These are phyloP conservation scores for Nasturtium officinale DNA, from an alignment of 345 rosid genomes.

Conservation along the genomic window DNA sequence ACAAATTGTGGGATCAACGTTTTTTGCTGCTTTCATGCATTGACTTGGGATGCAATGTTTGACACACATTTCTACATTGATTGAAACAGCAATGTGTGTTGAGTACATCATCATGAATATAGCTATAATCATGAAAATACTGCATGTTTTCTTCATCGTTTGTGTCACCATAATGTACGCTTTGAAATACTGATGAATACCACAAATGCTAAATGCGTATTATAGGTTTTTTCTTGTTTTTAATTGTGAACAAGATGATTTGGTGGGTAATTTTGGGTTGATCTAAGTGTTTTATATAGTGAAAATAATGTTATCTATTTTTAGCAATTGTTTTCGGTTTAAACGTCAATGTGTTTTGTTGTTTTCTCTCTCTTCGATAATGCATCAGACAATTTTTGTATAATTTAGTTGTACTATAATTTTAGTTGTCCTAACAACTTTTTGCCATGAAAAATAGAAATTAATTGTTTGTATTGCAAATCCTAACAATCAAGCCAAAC, in stretches of 20 bases:
- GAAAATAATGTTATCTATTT: not conserved
- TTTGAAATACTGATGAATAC: not conserved
- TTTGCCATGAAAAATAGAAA: too few relatives aligned
- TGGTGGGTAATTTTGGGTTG: conserved; percentile 4
- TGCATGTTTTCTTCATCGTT: not conserved
- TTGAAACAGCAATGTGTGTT: conserved; percentile 1
- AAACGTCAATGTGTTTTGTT: not conserved
- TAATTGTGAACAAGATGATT: not conserved
- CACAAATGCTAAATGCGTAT: not conserved
- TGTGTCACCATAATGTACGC: not conserved
- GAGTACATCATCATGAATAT: not conserved
- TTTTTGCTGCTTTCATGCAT: not conserved
- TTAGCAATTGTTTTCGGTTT: not conserved
- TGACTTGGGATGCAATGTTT: not conserved
- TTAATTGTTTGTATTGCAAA: too few relatives aligned
- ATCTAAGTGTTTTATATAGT: not conserved
- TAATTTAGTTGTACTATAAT: too few relatives aligned
- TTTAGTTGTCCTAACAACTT: too few relatives aligned
- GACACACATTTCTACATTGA: not conserved
- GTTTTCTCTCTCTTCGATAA: not conserved
- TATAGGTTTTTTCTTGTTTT: not conserved
- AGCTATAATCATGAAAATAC: not conserved
- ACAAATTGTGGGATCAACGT: too few relatives aligned
- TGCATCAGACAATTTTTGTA: not conserved
- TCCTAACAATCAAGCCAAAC: too few relatives aligned